Evolutionary conservation across 805 yeast species (phyloP).

Genomic region (Ogataea naganishii): DNA sequence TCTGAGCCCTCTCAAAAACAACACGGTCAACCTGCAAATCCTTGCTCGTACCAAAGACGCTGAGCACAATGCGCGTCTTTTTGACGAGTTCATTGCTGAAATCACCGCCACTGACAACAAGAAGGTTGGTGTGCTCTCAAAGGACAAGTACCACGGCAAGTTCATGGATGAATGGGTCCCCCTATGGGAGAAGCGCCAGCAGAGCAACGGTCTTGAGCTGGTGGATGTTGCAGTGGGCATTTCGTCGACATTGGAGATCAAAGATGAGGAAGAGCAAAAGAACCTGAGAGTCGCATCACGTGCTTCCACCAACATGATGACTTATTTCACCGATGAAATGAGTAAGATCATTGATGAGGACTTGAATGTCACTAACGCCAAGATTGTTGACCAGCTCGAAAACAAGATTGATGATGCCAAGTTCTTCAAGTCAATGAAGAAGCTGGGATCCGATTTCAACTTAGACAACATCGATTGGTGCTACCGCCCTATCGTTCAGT

Average conservation of each 20-base stretch:
- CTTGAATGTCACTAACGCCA: conserved; percentile 59
- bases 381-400: conserved; percentile 69
- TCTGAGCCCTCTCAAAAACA: conserved; percentile 47
- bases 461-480: conserved; percentile 83
- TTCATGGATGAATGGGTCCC: conserved; percentile 75
- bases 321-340: conserved; percentile 80
- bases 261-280: conserved; percentile 72
- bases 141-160: conserved; percentile 77
- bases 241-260: conserved; percentile 56
- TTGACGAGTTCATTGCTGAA: conserved; percentile 44
- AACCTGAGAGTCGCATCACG: conserved; percentile 63
- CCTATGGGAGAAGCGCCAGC: conserved; percentile 24
- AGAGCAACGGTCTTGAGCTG: conserved; percentile 30
- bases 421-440: conserved; percentile 49
- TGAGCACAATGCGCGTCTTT: conserved; percentile 62
- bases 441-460: conserved; percentile 64
- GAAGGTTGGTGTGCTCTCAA: conserved; percentile 58
- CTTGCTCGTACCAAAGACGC: conserved; percentile 78
- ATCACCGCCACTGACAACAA: conserved; percentile 31
- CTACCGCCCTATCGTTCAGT: conserved; percentile 82
- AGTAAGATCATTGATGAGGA: conserved; percentile 84
- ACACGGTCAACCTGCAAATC: conserved; percentile 34
- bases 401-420: conserved; percentile 72
- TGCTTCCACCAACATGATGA: conserved; percentile 73
- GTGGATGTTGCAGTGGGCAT: conserved; percentile 47